A percentile compares a stretch with the other conserved stretches of the same genome.
Conservation (phyloP, 225 moss, liverwort and hornwort species). For the Pseudoscleropodium purum region DNA sequence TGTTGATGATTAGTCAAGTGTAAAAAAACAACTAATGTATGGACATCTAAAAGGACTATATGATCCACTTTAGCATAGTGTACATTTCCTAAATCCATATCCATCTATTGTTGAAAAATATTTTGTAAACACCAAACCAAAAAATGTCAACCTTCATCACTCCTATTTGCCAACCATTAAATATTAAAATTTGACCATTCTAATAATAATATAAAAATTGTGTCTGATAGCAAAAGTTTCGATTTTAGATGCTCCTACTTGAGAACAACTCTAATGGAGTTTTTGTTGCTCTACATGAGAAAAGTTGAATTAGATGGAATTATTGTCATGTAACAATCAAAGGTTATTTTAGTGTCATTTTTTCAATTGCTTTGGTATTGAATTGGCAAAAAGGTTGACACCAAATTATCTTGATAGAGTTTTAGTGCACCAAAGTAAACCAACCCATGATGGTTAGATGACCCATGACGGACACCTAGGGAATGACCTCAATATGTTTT, state of each 20-base stretch:
- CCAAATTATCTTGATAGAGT: too few relatives aligned
- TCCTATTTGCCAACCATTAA: neutral
- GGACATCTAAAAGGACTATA: neutral
- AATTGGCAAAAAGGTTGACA: too few relatives aligned
- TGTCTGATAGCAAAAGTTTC: rapidly evolving
- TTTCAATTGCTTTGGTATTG: too few relatives aligned
- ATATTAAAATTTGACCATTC: neutral
- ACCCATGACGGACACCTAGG: too few relatives aligned
- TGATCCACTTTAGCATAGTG: too few relatives aligned
- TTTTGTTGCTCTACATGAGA: too few relatives aligned
- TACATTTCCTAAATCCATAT: neutral
- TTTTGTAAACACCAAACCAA: neutral
- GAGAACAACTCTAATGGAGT: neutral
- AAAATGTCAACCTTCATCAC: neutral
- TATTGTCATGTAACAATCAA: too few relatives aligned
- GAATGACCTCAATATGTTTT: too few relatives aligned
- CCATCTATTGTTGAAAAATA: neutral
- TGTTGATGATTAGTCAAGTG: rapidly evolving
- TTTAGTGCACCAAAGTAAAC: too few relatives aligned
- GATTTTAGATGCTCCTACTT: neutral
- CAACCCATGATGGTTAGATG: too few relatives aligned
- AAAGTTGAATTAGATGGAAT: too few relatives aligned
- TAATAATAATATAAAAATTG: neutral
- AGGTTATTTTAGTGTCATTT: too few relatives aligned
- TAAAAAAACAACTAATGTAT: neutral